A percentile compares a stretch with the other conserved stretches of the same genome.
Conservation (phyloP, 2,329 filamentous ascomycete genomes). For the Colletotrichum lini region DNA sequence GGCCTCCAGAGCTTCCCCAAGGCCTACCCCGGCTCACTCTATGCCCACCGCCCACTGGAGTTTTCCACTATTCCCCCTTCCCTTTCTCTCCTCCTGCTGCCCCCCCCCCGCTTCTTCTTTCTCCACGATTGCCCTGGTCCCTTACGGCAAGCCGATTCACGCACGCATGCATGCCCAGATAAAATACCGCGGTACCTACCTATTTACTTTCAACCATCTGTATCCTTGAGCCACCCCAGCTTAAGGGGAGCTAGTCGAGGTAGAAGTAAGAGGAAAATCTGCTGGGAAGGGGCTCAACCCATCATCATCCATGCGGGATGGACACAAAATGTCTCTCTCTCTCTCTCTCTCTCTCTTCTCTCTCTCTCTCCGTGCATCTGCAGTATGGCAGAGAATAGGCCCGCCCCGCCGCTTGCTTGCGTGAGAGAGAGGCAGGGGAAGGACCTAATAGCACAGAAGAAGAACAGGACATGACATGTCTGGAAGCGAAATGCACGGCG, state of each 20-base stretch:
- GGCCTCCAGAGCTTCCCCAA: constrained; percentile 2
- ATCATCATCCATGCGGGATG: neutral
- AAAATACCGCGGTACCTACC: neutral
- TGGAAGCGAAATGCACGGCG: too few relatives aligned
- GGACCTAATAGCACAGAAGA: constrained; percentile 24
- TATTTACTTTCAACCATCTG: neutral
- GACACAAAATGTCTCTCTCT: neutral
- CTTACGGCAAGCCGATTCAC: constrained; percentile 8
- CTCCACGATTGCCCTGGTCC: constrained; percentile 35
- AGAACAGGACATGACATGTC: neutral
- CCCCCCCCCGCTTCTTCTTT: neutral
- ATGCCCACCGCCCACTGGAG: too few relatives aligned
- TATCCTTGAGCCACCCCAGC: too few relatives aligned
- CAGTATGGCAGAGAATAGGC: neutral
- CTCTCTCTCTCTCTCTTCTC: neutral
- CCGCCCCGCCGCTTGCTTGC: constrained; percentile 10
- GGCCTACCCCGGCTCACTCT: neutral
- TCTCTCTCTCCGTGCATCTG: neutral
- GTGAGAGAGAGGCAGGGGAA: constrained; percentile 20
- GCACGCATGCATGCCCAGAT: constrained; percentile 1
- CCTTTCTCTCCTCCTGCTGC: too few relatives aligned
- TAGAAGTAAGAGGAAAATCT: neutral
- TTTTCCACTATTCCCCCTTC: too few relatives aligned
- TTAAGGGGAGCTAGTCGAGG: neutral
- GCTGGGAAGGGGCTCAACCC: constrained; percentile 16